Evolutionary conservation across 1,284 basidiomycete genomes (phyloP), one percentile per base, ranked within the genome.

Genomic region (Phylloporus sp.): DNA sequence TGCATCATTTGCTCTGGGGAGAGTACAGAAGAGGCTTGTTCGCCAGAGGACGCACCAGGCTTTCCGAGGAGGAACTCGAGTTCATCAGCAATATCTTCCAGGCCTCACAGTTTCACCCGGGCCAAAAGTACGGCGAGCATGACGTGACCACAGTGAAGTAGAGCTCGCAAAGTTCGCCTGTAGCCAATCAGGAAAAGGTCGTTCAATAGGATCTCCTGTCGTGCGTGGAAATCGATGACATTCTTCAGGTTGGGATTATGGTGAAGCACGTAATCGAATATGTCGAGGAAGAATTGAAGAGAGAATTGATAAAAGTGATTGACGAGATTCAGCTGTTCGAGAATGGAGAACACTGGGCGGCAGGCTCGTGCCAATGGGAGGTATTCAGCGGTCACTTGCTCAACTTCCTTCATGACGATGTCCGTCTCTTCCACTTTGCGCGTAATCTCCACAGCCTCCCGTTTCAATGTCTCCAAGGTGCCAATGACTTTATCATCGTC

Each of bases 241-340:
- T 88, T 89, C 77, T 89, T 89, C 69, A 98, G 86, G 78, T 96
- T 93, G 12, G 96, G 95, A 79, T 99, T 99, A 74, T 94, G 91
- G 71, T 93, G 92, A 12, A 99, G 88, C 66, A 99, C 91, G 73
- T 93, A 95, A 83, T 99, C 95, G 82, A 99, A 99, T 74, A 99
- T 97, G 79, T 98, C 96, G 69, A 99, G 89, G 92, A 99, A 99
- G 86, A 98, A 99, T 55, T 89, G 91, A 63, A 99, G 88, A 1
- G 97, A 99, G 86, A 99, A 99, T 80, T 99, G 96, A 80, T 99
- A 99, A 84, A 99, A 99, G 82, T 99, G 97, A 77, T 98, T 96
- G 82, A 99, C 90, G 63, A 94, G 86, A 75, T 96, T 93, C 62
- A 99, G 88, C 77, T 98, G 97, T 77, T 99, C 97, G 70, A 99